Conservation (phyloP, 139 green algal genomes). For the Micractinium sp. region DNA sequence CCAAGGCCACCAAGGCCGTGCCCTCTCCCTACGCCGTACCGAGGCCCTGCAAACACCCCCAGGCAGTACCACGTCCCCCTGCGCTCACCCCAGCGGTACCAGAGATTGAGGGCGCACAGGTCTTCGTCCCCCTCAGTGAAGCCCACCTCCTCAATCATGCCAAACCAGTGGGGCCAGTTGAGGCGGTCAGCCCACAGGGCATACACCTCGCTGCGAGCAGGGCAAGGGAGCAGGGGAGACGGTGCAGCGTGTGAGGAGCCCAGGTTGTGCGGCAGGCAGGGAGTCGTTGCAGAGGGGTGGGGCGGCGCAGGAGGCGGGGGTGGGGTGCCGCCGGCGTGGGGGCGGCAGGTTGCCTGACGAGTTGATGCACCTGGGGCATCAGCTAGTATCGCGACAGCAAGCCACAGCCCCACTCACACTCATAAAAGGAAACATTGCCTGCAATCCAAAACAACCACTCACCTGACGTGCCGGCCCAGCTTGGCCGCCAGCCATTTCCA, state of each 20-base stretch:
- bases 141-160: slow-evolving; percentile 52
- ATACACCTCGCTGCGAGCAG: slow-evolving; percentile 38
- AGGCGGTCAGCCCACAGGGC: slow-evolving; percentile 41
- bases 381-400: too few species aligned
- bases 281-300: not conserved
- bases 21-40: too few species aligned
- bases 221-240: not conserved
- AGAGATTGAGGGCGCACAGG: slow-evolving; percentile 42
- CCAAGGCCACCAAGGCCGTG: too few species aligned
- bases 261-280: not conserved
- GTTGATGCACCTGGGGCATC: too few species aligned
- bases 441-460: too few species aligned
- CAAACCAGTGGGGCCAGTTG: slow-evolving; percentile 56
- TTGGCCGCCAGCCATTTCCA: too few species aligned
- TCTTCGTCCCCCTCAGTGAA: slow-evolving; percentile 40
- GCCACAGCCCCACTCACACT: too few species aligned
- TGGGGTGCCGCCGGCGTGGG: not conserved
- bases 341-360: too few species aligned
- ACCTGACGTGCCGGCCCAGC: too few species aligned
- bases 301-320: not conserved
- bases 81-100: slow-evolving; percentile 53
- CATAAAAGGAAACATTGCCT: too few species aligned
- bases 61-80: too few species aligned
- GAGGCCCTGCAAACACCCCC: not conserved
- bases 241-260: not conserved